These are phyloP conservation scores for Venturia aucupariae DNA, from an alignment of 2,329 filamentous ascomycete species.

Conservation along the genomic window DNA sequence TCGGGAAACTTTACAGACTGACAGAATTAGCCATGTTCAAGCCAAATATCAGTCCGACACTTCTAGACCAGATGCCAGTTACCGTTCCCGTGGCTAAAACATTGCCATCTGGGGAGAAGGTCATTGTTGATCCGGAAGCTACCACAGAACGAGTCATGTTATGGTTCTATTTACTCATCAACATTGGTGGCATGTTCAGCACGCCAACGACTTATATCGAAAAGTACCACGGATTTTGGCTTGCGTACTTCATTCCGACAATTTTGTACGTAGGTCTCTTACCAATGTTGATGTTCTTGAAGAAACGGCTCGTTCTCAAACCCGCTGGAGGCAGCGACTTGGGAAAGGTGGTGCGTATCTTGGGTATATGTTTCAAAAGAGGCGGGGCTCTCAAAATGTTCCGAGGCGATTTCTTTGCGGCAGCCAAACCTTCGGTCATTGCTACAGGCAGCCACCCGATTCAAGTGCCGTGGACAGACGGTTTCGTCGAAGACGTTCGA, in stretches of 20 bases:
- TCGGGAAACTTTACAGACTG: constrained; percentile 19
- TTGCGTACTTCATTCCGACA: constrained; percentile 28
- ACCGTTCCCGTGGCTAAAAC: constrained; percentile 34
- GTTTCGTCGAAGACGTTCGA: constrained; percentile 28
- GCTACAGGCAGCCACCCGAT: constrained; percentile 5
- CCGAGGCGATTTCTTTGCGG: constrained; percentile 20
- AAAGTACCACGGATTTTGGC: constrained; percentile 33
- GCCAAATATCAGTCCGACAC: constrained; percentile 33
- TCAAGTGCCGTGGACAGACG: constrained; percentile 24
- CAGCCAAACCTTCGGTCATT: constrained; percentile 24
- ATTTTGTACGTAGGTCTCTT: neutral
- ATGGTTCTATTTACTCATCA: constrained; percentile 26
- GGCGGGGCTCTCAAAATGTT: constrained; percentile 22
- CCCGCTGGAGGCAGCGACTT: constrained; percentile 39
- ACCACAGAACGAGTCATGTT: constrained; percentile 32
- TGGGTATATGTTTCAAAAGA: constrained; percentile 33
- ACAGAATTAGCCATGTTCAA: constrained; percentile 30
- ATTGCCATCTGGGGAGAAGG: constrained; percentile 36
- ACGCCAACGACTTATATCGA: constrained; percentile 34
- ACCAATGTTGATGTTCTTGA: neutral
- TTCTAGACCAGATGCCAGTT: constrained; percentile 37
- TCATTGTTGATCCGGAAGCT: constrained; percentile 39
- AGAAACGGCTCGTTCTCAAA: constrained; percentile 26
- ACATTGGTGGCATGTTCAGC: constrained; percentile 27
- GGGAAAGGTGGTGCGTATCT: constrained; percentile 34